phyloP scores from a whole-genome alignment of 2,329 filamentous ascomycete genomes.

The Bretziella fagacearum region DNA sequence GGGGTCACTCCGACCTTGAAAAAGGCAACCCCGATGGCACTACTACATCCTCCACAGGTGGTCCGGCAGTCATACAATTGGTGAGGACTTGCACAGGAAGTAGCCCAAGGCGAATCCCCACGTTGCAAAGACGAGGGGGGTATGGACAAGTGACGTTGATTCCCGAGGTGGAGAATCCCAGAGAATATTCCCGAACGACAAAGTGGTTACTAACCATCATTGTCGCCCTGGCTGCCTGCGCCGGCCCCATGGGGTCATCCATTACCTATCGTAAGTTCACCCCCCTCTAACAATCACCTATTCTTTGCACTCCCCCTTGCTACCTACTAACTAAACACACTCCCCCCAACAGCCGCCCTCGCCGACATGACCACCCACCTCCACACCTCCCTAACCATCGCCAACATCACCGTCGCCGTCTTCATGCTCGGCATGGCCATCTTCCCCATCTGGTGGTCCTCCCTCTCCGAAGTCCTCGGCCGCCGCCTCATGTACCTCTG shows the following conservation, averaged over 20 bases:
- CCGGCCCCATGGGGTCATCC: constrained; percentile 66
- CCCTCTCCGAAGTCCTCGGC: constrained; percentile 57
- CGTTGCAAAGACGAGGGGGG: constrained; percentile 6
- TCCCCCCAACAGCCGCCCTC: constrained; percentile 40
- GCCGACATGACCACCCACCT: constrained; percentile 45
- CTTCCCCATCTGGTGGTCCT: constrained; percentile 76
- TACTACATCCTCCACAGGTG: too few relatives aligned
- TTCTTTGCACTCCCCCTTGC: background rate
- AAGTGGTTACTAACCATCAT: constrained; percentile 78
- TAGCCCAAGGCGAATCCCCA: constrained; percentile 7
- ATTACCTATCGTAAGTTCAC: constrained; percentile 67
- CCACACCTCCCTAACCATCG: constrained; percentile 43
- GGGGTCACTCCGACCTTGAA: constrained; percentile 4
- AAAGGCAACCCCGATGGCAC: background rate
- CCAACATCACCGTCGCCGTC: constrained; percentile 59
- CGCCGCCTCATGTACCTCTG: constrained; percentile 62
- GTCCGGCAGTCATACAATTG: background rate
- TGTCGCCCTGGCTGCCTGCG: constrained; percentile 58
- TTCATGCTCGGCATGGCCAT: constrained; percentile 76
- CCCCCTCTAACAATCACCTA: too few relatives aligned
- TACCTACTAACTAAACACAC: background rate
- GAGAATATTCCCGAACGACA: constrained; percentile 51
- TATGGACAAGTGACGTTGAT: constrained; percentile 23
- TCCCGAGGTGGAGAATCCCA: constrained; percentile 62
- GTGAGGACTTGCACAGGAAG: constrained; percentile 5